phyloP scores from a whole-genome alignment of 257 asterid genomes.

The Solanum arcanum region DNA sequence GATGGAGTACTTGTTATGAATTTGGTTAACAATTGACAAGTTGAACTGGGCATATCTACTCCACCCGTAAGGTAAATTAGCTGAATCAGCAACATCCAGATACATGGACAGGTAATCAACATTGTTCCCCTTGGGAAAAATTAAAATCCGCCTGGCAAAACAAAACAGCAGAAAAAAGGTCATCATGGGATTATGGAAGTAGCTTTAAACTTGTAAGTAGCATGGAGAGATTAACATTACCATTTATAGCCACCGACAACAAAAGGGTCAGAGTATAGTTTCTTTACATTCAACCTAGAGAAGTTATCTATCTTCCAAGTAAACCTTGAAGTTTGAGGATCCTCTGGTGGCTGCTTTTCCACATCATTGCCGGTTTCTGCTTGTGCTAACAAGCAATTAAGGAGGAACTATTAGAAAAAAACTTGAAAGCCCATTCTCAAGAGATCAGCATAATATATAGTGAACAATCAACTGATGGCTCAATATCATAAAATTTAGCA shows the following conservation, averaged over 20 bases:
- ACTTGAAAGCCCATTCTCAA: not conserved
- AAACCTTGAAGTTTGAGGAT: conserved; percentile 3
- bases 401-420: not conserved
- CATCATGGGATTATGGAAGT: not conserved
- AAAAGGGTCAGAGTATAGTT: not conserved
- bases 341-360: conserved; percentile 1
- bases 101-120: conserved; percentile 33
- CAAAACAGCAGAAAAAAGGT: not conserved
- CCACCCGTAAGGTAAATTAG: conserved; percentile 38
- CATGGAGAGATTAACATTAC: not conserved
- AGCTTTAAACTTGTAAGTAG: not conserved
- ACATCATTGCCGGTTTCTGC: not conserved
- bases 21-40: conserved; percentile 39
- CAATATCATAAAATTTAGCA: not conserved
- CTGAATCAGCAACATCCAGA: conserved; percentile 43
- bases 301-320: conserved; percentile 5
- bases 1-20: conserved; percentile 29
- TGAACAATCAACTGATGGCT: not conserved
- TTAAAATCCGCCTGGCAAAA: conserved; percentile 44
- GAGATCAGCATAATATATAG: not conserved
- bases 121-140: conserved; percentile 40
- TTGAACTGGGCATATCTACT: conserved; percentile 41
- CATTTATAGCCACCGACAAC: conserved; percentile 3
- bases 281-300: conserved; percentile 3
- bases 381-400: not conserved